These are phyloP conservation scores for Hyaloperonospora arabidopsidis DNA, from an alignment of 352 stramenopile genomes.

Conservation along the genomic window DNA sequence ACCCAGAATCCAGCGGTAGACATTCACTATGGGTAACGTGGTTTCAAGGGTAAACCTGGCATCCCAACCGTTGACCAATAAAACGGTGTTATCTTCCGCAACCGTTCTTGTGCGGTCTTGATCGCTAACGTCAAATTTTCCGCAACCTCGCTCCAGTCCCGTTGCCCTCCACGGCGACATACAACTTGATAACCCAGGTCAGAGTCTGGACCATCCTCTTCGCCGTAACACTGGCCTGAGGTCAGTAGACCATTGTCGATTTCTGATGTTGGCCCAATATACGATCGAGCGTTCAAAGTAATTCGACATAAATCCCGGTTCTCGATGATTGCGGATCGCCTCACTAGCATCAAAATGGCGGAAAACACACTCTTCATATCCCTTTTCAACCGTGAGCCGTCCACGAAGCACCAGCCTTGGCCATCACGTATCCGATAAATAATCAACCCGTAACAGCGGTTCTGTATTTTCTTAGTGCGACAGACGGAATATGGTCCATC, in stretches of 20 bases:
- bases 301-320: too few species aligned
- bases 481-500: too few species aligned
- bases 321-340: too few species aligned
- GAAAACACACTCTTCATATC: too few species aligned
- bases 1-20: not conserved
- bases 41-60: not conserved
- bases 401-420: too few species aligned
- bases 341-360: too few species aligned
- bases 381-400: too few species aligned
- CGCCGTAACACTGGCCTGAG: not conserved
- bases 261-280: not conserved
- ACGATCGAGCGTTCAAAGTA: not conserved
- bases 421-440: too few species aligned
- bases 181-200: slow-evolving; percentile 7
- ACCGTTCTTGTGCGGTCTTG: slow-evolving; percentile 3
- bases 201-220: slow-evolving; percentile 12
- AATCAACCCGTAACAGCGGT: too few species aligned
- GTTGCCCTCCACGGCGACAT: slow-evolving; percentile 4
- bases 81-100: not conserved
- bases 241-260: not conserved
- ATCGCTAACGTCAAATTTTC: slow-evolving; percentile 9
- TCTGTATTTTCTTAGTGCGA: too few species aligned
- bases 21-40: not conserved
- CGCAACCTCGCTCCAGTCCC: slow-evolving; percentile 7
- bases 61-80: slow-evolving; percentile 4